phyloP scores from a whole-genome alignment of 352 stramenopile species.

The Pseudoperonospora humuli region DNA sequence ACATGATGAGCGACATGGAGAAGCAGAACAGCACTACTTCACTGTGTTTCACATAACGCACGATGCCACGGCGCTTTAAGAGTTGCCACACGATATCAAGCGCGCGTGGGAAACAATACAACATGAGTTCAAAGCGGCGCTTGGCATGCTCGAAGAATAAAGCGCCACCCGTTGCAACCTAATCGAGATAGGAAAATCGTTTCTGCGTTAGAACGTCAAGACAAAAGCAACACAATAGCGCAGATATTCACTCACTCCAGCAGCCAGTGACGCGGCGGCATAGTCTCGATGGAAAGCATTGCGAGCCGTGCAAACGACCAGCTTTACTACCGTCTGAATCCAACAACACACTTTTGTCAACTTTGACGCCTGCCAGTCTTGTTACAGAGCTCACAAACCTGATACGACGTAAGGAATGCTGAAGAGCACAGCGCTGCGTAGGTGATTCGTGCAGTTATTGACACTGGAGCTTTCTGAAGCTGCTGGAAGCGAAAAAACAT shows the following conservation, averaged over 20 bases:
- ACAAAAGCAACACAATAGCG: not conserved
- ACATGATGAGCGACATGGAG: constrained; percentile 82
- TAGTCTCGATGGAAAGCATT: constrained; percentile 70
- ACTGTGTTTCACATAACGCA: constrained; percentile 68
- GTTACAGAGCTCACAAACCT: constrained; percentile 29
- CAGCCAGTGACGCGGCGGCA: constrained; percentile 30
- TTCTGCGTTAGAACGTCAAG: not conserved
- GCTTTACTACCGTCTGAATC: constrained; percentile 60
- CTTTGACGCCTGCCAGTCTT: not conserved
- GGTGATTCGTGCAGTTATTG: constrained; percentile 38
- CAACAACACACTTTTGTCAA: not conserved
- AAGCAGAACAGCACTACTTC: constrained; percentile 79
- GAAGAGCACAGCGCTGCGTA: constrained; percentile 71
- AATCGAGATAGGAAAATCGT: not conserved
- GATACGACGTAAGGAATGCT: constrained; percentile 76
- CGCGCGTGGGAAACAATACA: constrained; percentile 69
- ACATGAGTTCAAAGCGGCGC: constrained; percentile 77
- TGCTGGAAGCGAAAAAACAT: constrained; percentile 70
- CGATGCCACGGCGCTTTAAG: constrained; percentile 53
- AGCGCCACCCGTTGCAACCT: constrained; percentile 50
- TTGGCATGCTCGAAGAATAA: constrained; percentile 80
- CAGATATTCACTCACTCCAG: constrained; percentile 35
- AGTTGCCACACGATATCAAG: constrained; percentile 79
- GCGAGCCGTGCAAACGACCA: constrained; percentile 62
- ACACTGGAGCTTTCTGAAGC: constrained; percentile 39